Evolutionary conservation across 192 early-diverging fungal species (phyloP), one percentile per base, ranked within the genome.

Genomic region (Coemansia biformis): DNA sequence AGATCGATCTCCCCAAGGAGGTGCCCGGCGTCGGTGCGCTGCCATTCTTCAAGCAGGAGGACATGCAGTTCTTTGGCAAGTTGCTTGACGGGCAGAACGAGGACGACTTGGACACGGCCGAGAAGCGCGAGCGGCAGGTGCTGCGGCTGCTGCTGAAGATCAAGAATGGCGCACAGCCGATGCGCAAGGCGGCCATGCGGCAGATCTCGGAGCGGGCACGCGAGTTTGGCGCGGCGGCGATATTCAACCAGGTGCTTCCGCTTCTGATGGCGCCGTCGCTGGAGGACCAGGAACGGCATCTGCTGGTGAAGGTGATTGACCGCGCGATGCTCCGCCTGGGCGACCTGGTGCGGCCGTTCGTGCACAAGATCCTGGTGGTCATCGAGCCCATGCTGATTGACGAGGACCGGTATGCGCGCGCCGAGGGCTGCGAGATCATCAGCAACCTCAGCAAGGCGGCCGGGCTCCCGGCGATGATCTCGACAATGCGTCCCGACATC

Each of bases 401-500:
- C 51, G 88, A 88, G 59, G 95, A 99, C 71, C 94, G 96, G 54
- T 98, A 94, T 62, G 93, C 94, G 19, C 84, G 95, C 16, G 85
- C 89, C 7, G 96, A 99, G 79, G 94, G 91, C 33, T 85, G 95
- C 44, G 95, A 98, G 58, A 93, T 99, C 62, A 96, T 99, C 64
- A 87, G 83, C 63, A 99, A 98, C 73, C 77, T 99, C 33, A 85
- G 84, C 60, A 99, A 98, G 60, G 96, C 96, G 5, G 96, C 92
- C 0, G 96, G 96, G 36, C 75, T 99, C 38, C 86, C 92, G 5
- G 91, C 92, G 24, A 98, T 99, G 96, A 93, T 99, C 51, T 83
- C 94, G 18, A 92, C 91, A 9, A 93, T 99, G 96, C 86, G 94
- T n/a, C 93, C 94, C 5, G 94, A 97, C 67, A 94, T 99, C 54